Conservation (phyloP, 1,284 basidiomycete genomes). For the Dichomitus squalens region DNA sequence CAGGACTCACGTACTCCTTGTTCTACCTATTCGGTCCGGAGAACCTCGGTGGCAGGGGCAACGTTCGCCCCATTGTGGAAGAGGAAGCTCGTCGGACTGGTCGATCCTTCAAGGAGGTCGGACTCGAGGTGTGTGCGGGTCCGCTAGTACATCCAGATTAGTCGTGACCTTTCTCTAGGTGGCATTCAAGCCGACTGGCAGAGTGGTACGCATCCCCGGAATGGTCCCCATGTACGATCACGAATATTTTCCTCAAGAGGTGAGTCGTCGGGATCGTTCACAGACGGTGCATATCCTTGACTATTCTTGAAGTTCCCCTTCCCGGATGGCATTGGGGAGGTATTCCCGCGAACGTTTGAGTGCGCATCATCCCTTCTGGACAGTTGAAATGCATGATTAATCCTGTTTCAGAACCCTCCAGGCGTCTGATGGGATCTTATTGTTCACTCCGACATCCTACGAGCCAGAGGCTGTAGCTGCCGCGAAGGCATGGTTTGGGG, state of each 20-base stretch:
- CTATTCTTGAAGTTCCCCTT: not conserved
- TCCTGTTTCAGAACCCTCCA: slow-evolving; percentile 8
- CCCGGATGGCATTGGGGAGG: not conserved
- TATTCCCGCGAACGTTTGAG: slow-evolving; percentile 7
- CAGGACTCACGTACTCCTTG: slow-evolving; percentile 13
- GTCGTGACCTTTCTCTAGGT: not conserved
- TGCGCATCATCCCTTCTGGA: not conserved
- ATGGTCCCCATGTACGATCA: slow-evolving; percentile 29
- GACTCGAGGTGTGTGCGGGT: slow-evolving; percentile 10
- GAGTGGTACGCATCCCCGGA: slow-evolving; percentile 21
- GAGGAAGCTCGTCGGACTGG: slow-evolving; percentile 15
- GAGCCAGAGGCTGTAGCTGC: slow-evolving; percentile 22
- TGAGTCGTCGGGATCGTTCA: slow-evolving; percentile 2
- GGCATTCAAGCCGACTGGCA: slow-evolving; percentile 8
- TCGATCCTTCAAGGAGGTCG: slow-evolving; percentile 9
- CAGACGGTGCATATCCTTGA: not conserved
- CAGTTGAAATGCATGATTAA: slow-evolving; percentile 6
- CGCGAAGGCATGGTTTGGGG: slow-evolving; percentile 18
- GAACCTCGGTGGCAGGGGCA: slow-evolving; percentile 18
- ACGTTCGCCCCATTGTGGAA: slow-evolving; percentile 14
- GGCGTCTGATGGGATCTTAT: slow-evolving; percentile 18
- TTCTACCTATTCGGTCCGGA: slow-evolving; percentile 22
- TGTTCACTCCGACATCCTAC: slow-evolving; percentile 22
- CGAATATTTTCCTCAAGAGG: slow-evolving; percentile 26
- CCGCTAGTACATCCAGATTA: not conserved